These are phyloP conservation scores for Trichophyton mentagrophytes DNA, from an alignment of 2,329 filamentous ascomycete species.

Conservation along the genomic window DNA sequence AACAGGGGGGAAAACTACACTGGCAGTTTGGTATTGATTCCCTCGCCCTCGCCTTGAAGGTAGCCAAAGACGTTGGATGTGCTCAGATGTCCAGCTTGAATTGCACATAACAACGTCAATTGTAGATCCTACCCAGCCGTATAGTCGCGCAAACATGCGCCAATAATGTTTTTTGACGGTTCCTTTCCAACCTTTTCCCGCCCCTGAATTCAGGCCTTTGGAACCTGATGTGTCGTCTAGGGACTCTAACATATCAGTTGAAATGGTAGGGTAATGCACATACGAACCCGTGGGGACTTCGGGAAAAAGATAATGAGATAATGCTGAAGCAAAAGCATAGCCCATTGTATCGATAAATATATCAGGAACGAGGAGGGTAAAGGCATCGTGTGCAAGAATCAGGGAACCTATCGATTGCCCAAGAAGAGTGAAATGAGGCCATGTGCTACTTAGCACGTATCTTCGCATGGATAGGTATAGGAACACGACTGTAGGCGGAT, in stretches of 20 bases:
- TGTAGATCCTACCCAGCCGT: constrained; percentile 67
- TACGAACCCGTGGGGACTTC: constrained; percentile 77
- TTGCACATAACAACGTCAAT: constrained; percentile 97
- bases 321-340: constrained; percentile 77
- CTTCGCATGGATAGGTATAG: constrained; percentile 80
- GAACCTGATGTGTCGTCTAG: constrained; percentile 53
- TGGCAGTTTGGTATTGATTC: constrained; percentile 30
- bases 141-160: constrained; percentile 68
- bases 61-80: constrained; percentile 72
- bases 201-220: constrained; percentile 71
- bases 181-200: constrained; percentile 60
- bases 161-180: constrained; percentile 69
- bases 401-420: constrained; percentile 89
- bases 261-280: constrained; percentile 96
- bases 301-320: constrained; percentile 71
- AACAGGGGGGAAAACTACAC: constrained; percentile 81
- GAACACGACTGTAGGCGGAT: constrained; percentile 71
- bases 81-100: constrained; percentile 80
- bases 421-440: constrained; percentile 81
- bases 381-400: constrained; percentile 79
- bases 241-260: constrained; percentile 88
- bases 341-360: constrained; percentile 97
- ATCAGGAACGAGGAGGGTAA: constrained; percentile 81
- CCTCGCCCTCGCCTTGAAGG: constrained; percentile 32
- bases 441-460: constrained; percentile 75